phyloP scores from a whole-genome alignment of 768 basidiomycete genomes.

The Hirschioporus abietinus region DNA sequence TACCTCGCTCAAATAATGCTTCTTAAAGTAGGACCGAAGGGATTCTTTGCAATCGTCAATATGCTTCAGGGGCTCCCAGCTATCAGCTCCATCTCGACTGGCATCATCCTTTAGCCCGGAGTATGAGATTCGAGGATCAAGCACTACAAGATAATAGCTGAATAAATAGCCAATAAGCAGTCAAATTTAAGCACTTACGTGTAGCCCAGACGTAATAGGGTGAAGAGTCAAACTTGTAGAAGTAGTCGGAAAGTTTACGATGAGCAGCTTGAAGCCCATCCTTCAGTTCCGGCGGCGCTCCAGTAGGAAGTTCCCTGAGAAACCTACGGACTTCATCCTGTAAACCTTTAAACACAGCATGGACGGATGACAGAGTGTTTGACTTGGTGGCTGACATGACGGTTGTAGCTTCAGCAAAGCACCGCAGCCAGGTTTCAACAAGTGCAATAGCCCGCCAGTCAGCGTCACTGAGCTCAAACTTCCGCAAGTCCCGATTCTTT shows the following conservation, averaged over 20 bases:
- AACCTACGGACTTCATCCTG: constrained; percentile 23
- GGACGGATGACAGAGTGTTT: constrained; percentile 27
- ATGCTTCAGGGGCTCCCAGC: background rate
- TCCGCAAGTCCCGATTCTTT: constrained; percentile 16
- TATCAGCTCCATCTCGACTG: background rate
- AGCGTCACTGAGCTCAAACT: constrained; percentile 12
- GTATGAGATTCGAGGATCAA: constrained; percentile 29
- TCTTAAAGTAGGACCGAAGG: background rate
- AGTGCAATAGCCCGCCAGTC: constrained; percentile 26
- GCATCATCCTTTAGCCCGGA: constrained; percentile 16
- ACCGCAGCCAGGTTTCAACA: constrained; percentile 23
- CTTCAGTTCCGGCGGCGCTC: constrained; percentile 12
- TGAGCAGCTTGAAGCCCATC: constrained; percentile 24
- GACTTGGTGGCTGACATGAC: constrained; percentile 27
- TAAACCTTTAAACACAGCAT: constrained; percentile 29
- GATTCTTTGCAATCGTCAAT: background rate
- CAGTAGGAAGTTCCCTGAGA: constrained; percentile 18
- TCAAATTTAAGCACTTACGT: constrained; percentile 19
- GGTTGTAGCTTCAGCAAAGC: constrained; percentile 26
- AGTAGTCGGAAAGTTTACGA: constrained; percentile 30
- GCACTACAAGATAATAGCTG: constrained; percentile 18
- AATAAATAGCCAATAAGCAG: background rate
- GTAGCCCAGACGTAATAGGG: constrained; percentile 27
- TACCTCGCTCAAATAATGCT: background rate
- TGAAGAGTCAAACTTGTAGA: constrained; percentile 25